Percentiles rank a stretch among this genome's conserved stretches.
Conservation (phyloP, 768 basidiomycete genomes). For the Mycena latifolia region DNA sequence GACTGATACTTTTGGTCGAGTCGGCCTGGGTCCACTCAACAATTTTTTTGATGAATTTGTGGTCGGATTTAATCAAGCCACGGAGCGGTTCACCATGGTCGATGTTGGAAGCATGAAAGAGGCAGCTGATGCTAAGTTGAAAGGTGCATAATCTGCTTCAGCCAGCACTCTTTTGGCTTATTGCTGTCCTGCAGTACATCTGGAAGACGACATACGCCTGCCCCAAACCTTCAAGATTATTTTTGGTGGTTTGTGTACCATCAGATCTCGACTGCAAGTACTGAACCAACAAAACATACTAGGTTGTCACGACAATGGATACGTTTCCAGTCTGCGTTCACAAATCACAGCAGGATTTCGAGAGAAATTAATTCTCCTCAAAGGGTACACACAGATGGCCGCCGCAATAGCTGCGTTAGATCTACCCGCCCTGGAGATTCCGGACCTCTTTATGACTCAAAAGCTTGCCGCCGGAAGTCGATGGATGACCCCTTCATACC, state of each 20-base stretch:
- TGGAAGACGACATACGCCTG: constrained; percentile 71
- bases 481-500: constrained; percentile 30
- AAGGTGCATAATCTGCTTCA: constrained; percentile 58
- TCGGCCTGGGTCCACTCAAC: constrained; percentile 51
- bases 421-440: constrained; percentile 65
- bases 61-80: constrained; percentile 77
- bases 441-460: constrained; percentile 70
- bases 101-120: constrained; percentile 82
- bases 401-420: constrained; percentile 67
- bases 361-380: constrained; percentile 74
- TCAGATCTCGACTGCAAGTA: constrained; percentile 17
- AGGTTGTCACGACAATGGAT: constrained; percentile 85
- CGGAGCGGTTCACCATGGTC: constrained; percentile 74
- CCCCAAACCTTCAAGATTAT: constrained; percentile 76
- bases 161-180: constrained; percentile 3
- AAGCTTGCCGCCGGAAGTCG: constrained; percentile 53
- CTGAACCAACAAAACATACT: constrained; percentile 2
- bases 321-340: constrained; percentile 70
- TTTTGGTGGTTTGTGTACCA: constrained; percentile 64
- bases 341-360: constrained; percentile 74
- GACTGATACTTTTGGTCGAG: constrained; percentile 60
- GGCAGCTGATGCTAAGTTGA: constrained; percentile 82
- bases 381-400: constrained; percentile 73
- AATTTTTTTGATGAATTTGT: constrained; percentile 72
- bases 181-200: constrained; percentile 53